phyloP scores from a whole-genome alignment of 106 monocot genomes.

The Phalaenopsis equestris region DNA sequence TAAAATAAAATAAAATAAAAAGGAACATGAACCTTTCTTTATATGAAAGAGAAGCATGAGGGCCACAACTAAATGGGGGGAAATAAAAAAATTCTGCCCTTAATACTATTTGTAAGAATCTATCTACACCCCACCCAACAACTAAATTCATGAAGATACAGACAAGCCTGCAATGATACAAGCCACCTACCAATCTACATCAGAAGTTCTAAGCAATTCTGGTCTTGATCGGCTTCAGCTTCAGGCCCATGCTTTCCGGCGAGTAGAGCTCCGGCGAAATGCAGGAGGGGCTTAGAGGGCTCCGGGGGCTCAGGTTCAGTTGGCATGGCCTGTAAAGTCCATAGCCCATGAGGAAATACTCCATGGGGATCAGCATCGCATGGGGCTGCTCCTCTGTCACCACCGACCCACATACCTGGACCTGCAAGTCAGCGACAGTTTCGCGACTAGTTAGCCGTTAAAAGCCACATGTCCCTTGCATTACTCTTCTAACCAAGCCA shows the following conservation, averaged over 20 bases:
- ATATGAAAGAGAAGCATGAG: not conserved
- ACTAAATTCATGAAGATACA: not conserved
- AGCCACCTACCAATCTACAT: not conserved
- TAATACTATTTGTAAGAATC: not conserved
- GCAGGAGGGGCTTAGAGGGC: slow-evolving; percentile 65
- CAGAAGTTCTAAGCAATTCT: slow-evolving; percentile 19
- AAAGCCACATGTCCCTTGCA: slow-evolving; percentile 41
- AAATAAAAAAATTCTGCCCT: not conserved
- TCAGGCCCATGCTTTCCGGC: slow-evolving; percentile 74
- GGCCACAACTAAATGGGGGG: not conserved
- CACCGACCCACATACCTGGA: slow-evolving; percentile 70
- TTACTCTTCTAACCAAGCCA: no score
- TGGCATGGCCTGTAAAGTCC: slow-evolving; percentile 45
- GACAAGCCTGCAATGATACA: no score
- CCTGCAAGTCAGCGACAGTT: slow-evolving; percentile 63
- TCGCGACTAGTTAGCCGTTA: not conserved
- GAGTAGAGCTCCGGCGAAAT: slow-evolving; percentile 60
- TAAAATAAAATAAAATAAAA: not conserved
- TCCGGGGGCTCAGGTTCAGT: slow-evolving; percentile 45
- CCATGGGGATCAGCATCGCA: slow-evolving; percentile 67
- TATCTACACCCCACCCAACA: slow-evolving; percentile 5
- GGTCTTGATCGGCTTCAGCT: slow-evolving; percentile 73
- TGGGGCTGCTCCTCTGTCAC: slow-evolving; percentile 81
- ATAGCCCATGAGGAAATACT: slow-evolving; percentile 52
- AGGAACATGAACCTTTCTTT: not conserved